phyloP scores from a whole-genome alignment of 2,329 filamentous ascomycete species.

The Colletotrichum musicola region DNA sequence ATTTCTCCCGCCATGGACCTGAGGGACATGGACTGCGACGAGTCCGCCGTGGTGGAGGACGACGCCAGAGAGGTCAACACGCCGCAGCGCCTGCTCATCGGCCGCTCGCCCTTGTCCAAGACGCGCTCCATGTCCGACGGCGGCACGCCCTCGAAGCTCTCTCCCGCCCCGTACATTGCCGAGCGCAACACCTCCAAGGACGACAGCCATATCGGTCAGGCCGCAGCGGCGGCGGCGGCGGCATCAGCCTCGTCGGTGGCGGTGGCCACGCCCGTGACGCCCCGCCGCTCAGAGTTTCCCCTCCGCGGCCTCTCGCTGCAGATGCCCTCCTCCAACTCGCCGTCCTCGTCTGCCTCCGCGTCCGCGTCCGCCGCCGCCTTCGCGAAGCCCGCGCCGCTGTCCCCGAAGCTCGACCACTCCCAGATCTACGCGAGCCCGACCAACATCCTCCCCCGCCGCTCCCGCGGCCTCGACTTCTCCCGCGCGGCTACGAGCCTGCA shows the following conservation, averaged over 20 bases:
- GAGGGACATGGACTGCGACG: constrained; percentile 45
- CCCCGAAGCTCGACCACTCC: constrained; percentile 86
- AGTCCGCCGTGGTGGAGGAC: constrained; percentile 51
- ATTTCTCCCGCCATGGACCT: constrained; percentile 21
- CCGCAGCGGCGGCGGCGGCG: constrained; percentile 36
- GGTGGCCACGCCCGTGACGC: constrained; percentile 71
- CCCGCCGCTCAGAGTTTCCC: constrained; percentile 75
- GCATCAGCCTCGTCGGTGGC: background rate
- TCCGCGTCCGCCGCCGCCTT: constrained; percentile 45
- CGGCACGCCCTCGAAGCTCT: constrained; percentile 67
- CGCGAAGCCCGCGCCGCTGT: constrained; percentile 76
- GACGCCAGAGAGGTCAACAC: constrained; percentile 33
- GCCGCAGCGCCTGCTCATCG: constrained; percentile 32
- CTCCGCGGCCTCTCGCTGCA: constrained; percentile 77
- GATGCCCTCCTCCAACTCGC: constrained; percentile 68
- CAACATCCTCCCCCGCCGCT: constrained; percentile 89
- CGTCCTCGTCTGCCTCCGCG: constrained; percentile 48
- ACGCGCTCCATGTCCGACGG: constrained; percentile 76
- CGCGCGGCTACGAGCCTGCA: constrained; percentile 93
- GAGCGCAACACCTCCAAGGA: constrained; percentile 74
- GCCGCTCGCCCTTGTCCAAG: constrained; percentile 61
- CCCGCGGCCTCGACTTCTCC: constrained; percentile 92
- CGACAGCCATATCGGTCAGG: constrained; percentile 68
- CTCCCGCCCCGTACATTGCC: constrained; percentile 69
- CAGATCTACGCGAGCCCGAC: constrained; percentile 89